These are phyloP conservation scores for Firmiana major DNA, from an alignment of 345 rosid genomes.

Conservation along the genomic window DNA sequence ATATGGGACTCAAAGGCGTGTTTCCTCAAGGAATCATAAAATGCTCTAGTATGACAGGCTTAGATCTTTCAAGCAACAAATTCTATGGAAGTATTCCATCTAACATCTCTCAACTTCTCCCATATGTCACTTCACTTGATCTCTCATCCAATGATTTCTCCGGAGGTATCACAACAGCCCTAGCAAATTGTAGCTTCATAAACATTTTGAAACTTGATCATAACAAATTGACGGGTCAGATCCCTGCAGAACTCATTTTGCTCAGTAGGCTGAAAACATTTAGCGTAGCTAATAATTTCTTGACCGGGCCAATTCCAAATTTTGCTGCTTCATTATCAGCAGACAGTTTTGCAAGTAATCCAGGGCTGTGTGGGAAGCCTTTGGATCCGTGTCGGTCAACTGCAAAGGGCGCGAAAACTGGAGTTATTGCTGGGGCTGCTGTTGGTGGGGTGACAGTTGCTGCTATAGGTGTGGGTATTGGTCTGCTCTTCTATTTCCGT, in stretches of 20 bases:
- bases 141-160: constrained; percentile 70
- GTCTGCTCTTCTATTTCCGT: constrained; percentile 53
- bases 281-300: constrained; percentile 56
- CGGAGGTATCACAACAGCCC: constrained; percentile 41
- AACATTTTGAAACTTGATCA: constrained; percentile 63
- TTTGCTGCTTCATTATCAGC: neutral
- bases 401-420: constrained; percentile 29
- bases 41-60: constrained; percentile 59
- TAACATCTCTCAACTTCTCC: constrained; percentile 25
- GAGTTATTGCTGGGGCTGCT: constrained; percentile 60
- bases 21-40: constrained; percentile 50
- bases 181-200: constrained; percentile 48
- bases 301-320: constrained; percentile 53
- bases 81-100: constrained; percentile 58
- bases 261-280: constrained; percentile 53
- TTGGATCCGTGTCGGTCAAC: constrained; percentile 34
- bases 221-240: constrained; percentile 55
- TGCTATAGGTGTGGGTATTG: constrained; percentile 50
- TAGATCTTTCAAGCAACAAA: constrained; percentile 70
- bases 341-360: constrained; percentile 44
- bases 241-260: constrained; percentile 43
- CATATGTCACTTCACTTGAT: constrained; percentile 42
- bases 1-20: constrained; percentile 58
- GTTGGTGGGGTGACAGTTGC: constrained; percentile 62
- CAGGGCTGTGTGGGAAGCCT: constrained; percentile 56